Base-by-base conservation (phyloP, 257 asterid genomes). In the Scutellaria minor region DNA sequence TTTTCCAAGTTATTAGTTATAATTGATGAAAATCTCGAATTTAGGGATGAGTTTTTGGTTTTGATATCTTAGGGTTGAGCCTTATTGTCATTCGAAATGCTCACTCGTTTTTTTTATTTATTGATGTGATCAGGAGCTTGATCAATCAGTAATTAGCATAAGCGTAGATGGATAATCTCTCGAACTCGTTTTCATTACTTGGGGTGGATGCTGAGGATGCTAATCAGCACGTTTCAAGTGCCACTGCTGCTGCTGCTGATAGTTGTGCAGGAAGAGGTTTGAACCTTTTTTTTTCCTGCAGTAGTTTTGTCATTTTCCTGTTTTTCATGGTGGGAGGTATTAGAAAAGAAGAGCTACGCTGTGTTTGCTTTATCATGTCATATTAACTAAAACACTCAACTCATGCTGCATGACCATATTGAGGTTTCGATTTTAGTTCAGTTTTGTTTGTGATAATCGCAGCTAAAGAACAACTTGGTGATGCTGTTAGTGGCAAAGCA, bases 151-250 rank as follows among this genome's bases (percentile, higher is more conserved):
- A 52, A 60, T 24, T 74, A 55, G 52, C 72, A 39, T 41, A 40
- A 50, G 66, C 15, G 58, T 56, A 77, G 76, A 90, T 92, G 98
- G 81, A 85, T 84, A 76, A 77, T 59, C 83, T 90, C 47, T 71
- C 94, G 67, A 92, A 90, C 77, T 70, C 89, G n/a, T 90, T 90
- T 80, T 80, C 97, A 18, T 73, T 85, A 78, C 97, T 92, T 51
- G 89, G 82, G 44, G 66, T 88, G 76, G 96, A 87, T 58, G 87
- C 74, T 18, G 85, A 78, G 48, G 98, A 83, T 68, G 65, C 83
- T n/a, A 61, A 59, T 37, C 81, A 51, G 31, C 66, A 71, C 5
- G 58, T 4, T 71, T 63, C 60, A 48, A 44, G 50, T 70, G 64
- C 60, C 56, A 75, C 59, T 2, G 62, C 74, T 24, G 27, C 27